Evolutionary conservation across 2,329 filamentous ascomycete species (phyloP).

Genomic region (Colletotrichum paranaense): DNA sequence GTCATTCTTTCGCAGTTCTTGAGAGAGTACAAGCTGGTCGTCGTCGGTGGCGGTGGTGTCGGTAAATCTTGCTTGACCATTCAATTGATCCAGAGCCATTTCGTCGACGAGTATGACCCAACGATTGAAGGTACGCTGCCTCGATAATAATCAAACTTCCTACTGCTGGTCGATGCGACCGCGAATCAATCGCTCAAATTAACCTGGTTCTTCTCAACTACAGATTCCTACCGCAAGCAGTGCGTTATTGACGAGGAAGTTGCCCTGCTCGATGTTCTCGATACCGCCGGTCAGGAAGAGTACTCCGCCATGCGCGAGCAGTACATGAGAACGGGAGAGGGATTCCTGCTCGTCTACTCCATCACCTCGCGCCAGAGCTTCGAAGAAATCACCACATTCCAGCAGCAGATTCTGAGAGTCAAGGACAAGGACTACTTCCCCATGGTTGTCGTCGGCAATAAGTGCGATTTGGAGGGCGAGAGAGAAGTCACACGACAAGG

Average conservation of each 20-base stretch:
- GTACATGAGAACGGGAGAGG: slow-evolving; percentile 99
- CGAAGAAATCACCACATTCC: slow-evolving; percentile 98
- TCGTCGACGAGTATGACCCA: slow-evolving; percentile 99
- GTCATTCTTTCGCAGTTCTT: slow-evolving; percentile 70
- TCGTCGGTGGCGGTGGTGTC: slow-evolving; percentile 97
- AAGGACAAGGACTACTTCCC: slow-evolving; percentile 99
- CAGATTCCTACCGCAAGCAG: slow-evolving; percentile 99
- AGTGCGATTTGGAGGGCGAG: slow-evolving; percentile 96
- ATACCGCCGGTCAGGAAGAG: slow-evolving; percentile 98
- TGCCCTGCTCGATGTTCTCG: slow-evolving; percentile 95
- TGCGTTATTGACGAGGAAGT: slow-evolving; percentile 99
- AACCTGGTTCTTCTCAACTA: slow-evolving; percentile 33
- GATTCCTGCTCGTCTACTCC: slow-evolving; percentile 97
- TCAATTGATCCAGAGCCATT: slow-evolving; percentile 94
- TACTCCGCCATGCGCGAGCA: slow-evolving; percentile 99
- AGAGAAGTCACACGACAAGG: slow-evolving; percentile 92
- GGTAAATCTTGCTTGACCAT: slow-evolving; percentile 99
- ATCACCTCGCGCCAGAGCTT: slow-evolving; percentile 98
- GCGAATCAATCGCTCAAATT: slow-evolving; percentile 33
- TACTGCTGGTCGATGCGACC: slow-evolving; percentile 17
- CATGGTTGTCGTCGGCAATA: slow-evolving; percentile 99
- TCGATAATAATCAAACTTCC: slow-evolving; percentile 7
- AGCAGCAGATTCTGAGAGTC: slow-evolving; percentile 97
- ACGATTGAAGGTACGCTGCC: slow-evolving; percentile 89
- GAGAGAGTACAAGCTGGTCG: slow-evolving; percentile 95